A percentile compares a stretch with the other conserved stretches of the same genome.
phyloP scores from a whole-genome alignment of 129 eudicot species.

The Mikania micrantha region DNA sequence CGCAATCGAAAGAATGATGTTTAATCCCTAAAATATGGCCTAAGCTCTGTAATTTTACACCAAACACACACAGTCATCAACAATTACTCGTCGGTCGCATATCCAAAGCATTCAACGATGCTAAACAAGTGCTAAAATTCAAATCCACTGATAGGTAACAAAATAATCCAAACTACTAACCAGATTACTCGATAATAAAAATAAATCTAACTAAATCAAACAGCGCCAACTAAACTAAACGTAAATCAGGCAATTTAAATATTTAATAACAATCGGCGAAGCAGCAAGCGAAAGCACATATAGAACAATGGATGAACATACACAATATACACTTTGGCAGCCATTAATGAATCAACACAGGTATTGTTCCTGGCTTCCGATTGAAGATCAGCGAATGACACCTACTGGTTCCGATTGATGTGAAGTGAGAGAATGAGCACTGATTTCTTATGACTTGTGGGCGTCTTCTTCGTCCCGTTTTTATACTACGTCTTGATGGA shows the following conservation, averaged over 20 bases:
- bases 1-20: neutral
- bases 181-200: neutral
- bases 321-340: slow-evolving; percentile 63
- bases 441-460: neutral
- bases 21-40: neutral
- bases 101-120: neutral
- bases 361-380: neutral
- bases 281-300: neutral
- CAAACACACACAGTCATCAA: neutral
- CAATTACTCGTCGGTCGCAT: neutral
- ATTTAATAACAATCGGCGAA: neutral
- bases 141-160: slow-evolving; percentile 3
- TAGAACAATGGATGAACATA: slow-evolving; percentile 17
- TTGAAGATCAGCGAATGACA: neutral
- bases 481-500: neutral
- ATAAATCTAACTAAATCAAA: neutral
- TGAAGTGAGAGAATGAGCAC: neutral
- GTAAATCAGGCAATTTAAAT: neutral
- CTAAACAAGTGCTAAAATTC: neutral
- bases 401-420: neutral
- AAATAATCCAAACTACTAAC: neutral
- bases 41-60: neutral
- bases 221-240: neutral
- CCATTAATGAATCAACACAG: slow-evolving; percentile 41
- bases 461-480: neutral